Evolutionary conservation across 1,284 basidiomycete genomes (phyloP).

Genomic region (Thecaphora frezii): DNA sequence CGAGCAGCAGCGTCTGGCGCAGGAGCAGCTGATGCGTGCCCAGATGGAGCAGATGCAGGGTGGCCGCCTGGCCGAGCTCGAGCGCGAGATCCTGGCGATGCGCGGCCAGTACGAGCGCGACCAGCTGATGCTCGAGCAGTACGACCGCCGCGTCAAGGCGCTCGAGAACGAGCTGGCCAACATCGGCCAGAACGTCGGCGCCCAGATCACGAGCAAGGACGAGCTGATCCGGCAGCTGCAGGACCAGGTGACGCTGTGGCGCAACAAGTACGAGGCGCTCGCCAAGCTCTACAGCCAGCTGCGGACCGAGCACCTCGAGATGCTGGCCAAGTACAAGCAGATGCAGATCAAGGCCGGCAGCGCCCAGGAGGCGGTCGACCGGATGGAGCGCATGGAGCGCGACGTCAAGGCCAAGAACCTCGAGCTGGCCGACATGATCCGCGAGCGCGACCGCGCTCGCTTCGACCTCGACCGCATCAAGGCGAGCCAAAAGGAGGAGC

Average conservation of each 20-base stretch:
- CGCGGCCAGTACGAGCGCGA: slow-evolving; percentile 96
- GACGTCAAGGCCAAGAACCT: slow-evolving; percentile 98
- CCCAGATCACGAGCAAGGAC: slow-evolving; percentile 89
- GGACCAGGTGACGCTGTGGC: slow-evolving; percentile 94
- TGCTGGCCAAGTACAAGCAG: slow-evolving; percentile 95
- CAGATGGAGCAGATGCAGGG: slow-evolving; percentile 70
- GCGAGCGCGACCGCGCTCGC: slow-evolving; percentile 91
- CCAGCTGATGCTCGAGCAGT: slow-evolving; percentile 96
- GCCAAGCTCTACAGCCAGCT: slow-evolving; percentile 98
- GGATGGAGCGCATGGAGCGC: slow-evolving; percentile 98
- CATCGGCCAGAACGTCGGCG: slow-evolving; percentile 76
- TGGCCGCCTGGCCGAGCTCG: slow-evolving; percentile 72
- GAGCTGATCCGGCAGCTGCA: slow-evolving; percentile 93
- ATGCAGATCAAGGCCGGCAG: slow-evolving; percentile 98
- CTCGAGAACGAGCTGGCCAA: slow-evolving; percentile 86
- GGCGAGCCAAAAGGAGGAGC: slow-evolving; percentile 86
- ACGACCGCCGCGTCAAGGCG: slow-evolving; percentile 93
- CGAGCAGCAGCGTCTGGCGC: slow-evolving; percentile 82
- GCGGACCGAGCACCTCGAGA: slow-evolving; percentile 93
- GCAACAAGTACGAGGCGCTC: slow-evolving; percentile 97
- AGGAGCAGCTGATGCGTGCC: slow-evolving; percentile 77
- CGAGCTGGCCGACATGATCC: slow-evolving; percentile 97
- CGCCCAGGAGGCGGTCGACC: slow-evolving; percentile 97
- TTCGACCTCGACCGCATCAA: slow-evolving; percentile 97
- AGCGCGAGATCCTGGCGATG: slow-evolving; percentile 88